phyloP scores from a whole-genome alignment of 2,329 filamentous ascomycete genomes.

The Phialophora macrospora region DNA sequence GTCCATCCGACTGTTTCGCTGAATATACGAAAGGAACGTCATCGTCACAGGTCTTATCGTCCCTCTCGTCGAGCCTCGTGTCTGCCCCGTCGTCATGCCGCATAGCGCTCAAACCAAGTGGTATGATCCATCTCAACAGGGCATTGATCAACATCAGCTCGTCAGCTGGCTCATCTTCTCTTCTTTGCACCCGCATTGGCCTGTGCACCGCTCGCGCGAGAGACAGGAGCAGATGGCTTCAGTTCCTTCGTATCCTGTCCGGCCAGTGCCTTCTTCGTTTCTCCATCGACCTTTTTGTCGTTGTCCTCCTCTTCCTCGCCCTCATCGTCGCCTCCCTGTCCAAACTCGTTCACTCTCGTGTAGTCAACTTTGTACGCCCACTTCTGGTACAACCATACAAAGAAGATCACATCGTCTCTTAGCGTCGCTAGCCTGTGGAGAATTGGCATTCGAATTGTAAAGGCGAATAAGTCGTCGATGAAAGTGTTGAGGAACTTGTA shows the following conservation, averaged over 20 bases:
- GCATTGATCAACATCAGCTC: not conserved
- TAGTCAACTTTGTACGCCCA: constrained; percentile 94
- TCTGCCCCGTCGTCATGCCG: not conserved
- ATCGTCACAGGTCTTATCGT: not conserved
- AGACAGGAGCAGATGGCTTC: constrained; percentile 33
- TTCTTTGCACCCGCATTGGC: constrained; percentile 35
- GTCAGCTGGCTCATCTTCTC: constrained; percentile 28
- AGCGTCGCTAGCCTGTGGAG: constrained; percentile 90
- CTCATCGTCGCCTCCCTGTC: constrained; percentile 94
- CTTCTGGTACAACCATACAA: constrained; percentile 92
- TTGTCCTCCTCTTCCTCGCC: constrained; percentile 61
- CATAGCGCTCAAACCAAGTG: not conserved
- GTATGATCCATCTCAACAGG: not conserved
- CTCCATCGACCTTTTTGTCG: constrained; percentile 24
- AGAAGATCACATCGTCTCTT: constrained; percentile 96
- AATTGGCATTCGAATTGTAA: constrained; percentile 98
- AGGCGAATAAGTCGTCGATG: constrained; percentile 97
- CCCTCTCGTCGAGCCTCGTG: not conserved
- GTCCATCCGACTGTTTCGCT: not conserved
- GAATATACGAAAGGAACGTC: not conserved
- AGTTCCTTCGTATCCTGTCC: constrained; percentile 38
- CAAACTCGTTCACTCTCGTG: constrained; percentile 93
- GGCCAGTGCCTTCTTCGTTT: constrained; percentile 27
- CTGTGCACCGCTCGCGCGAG: constrained; percentile 33
- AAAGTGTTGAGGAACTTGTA: constrained; percentile 99